Conservation (phyloP, 352 stramenopile species). For the Globisporangium abappressorium region DNA sequence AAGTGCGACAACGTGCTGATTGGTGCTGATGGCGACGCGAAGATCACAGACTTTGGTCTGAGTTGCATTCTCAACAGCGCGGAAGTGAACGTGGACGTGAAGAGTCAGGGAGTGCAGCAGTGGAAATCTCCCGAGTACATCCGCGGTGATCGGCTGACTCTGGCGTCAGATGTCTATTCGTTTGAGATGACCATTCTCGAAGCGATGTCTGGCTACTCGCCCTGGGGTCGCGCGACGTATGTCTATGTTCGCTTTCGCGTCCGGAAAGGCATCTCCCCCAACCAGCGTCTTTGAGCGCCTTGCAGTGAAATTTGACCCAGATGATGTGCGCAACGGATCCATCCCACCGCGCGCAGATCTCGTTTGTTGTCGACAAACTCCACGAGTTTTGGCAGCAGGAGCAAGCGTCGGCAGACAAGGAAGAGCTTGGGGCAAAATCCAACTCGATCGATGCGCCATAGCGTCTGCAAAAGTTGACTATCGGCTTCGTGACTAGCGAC, state of each 20-base stretch:
- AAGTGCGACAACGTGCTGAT: constrained; percentile 13
- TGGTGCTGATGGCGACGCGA: neutral
- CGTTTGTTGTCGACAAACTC: constrained; percentile 8
- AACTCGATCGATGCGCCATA: too few relatives aligned
- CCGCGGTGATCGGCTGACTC: too few relatives aligned
- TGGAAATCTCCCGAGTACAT: neutral
- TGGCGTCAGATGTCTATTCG: too few relatives aligned
- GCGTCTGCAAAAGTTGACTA: too few relatives aligned
- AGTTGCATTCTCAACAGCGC: constrained; percentile 11
- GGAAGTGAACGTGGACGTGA: neutral
- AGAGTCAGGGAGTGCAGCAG: neutral
- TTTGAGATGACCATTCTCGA: too few relatives aligned
- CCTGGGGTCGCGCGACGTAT: too few relatives aligned
- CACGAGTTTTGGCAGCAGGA: neutral
- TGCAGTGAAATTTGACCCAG: constrained; percentile 14
- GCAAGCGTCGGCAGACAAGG: neutral
- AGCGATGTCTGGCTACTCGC: too few relatives aligned
- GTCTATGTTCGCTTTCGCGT: neutral
- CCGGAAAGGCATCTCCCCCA: neutral
- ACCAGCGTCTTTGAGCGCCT: neutral
- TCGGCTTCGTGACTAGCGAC: too few relatives aligned
- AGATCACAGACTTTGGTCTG: constrained; percentile 16
- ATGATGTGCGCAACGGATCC: constrained; percentile 14
- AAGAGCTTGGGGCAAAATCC: too few relatives aligned
- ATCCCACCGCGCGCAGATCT: neutral